Conservation (phyloP, 805 yeast genomes). For the Metschnikowia matae region DNA sequence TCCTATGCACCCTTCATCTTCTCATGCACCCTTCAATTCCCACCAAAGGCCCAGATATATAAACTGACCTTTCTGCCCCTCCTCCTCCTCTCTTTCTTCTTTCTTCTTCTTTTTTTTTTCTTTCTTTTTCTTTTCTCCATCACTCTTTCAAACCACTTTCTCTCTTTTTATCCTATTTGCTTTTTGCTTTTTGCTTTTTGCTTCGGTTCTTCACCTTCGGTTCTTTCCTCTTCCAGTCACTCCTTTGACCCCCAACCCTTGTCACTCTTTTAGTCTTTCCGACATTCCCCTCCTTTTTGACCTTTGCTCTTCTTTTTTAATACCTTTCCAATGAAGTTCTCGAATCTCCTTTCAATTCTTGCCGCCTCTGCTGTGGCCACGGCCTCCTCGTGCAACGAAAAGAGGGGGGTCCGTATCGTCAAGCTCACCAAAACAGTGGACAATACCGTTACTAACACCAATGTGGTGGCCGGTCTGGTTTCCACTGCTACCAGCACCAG, state of each 20-base stretch:
- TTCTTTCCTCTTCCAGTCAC: constrained; percentile 10
- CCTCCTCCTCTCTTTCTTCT: background rate
- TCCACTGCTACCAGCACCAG: constrained; percentile 27
- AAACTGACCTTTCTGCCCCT: background rate
- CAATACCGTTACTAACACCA: constrained; percentile 30
- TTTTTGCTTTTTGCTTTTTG: background rate
- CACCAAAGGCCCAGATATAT: background rate
- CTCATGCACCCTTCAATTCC: no score
- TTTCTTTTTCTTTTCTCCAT: background rate
- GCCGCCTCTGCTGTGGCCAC: constrained; percentile 4
- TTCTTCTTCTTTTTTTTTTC: background rate
- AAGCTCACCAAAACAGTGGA: constrained; percentile 34
- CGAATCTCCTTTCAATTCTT: constrained; percentile 11
- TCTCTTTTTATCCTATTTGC: background rate
- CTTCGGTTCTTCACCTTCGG: background rate
- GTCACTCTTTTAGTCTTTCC: constrained; percentile 7
- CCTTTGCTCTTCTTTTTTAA: no score
- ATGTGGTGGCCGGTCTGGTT: constrained; percentile 28
- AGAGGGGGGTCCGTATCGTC: constrained; percentile 24
- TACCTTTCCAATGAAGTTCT: constrained; percentile 9
- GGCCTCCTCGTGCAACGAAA: constrained; percentile 6
- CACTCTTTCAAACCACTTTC: background rate
- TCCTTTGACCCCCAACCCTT: constrained; percentile 14
- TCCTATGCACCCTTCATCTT: no score
- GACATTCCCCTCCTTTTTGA: background rate